Percentiles rank a stretch among this genome's conserved stretches.
These are phyloP conservation scores for Fusarium buxicola DNA, from an alignment of 2,329 filamentous ascomycete species.

Conservation along the genomic window DNA sequence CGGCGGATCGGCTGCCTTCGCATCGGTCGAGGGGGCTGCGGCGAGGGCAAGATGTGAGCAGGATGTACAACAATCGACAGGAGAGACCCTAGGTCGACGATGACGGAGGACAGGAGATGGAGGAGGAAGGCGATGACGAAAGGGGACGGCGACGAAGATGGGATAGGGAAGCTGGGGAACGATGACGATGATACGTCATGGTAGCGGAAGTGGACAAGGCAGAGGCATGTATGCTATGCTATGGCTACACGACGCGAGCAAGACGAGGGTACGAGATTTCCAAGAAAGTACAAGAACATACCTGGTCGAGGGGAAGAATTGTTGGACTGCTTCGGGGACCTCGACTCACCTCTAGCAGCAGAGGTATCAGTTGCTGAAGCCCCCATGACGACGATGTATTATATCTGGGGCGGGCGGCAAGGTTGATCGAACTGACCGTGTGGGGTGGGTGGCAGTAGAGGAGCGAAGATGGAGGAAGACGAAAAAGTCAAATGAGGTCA, in stretches of 20 bases:
- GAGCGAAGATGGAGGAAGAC: constrained; percentile 43
- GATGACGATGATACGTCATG: constrained; percentile 45
- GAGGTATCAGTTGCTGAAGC: constrained; percentile 56
- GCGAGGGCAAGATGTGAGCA: constrained; percentile 39
- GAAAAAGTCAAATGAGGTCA: constrained; percentile 56
- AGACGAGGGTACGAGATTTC: constrained; percentile 19
- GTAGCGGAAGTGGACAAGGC: constrained; percentile 14
- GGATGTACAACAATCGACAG: constrained; percentile 28
- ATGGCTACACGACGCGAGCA: constrained; percentile 17
- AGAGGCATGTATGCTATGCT: background rate
- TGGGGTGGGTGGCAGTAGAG: constrained; percentile 46
- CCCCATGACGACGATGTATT: constrained; percentile 63
- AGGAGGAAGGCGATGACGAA: constrained; percentile 38
- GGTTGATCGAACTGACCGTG: constrained; percentile 45
- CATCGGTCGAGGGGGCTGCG: constrained; percentile 58
- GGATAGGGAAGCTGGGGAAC: constrained; percentile 30
- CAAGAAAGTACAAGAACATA: constrained; percentile 46
- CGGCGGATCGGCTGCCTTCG: constrained; percentile 58
- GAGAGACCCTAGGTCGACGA: constrained; percentile 23
- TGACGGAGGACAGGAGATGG: constrained; percentile 27
- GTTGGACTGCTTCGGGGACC: constrained; percentile 61
- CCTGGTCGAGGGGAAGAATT: constrained; percentile 58
- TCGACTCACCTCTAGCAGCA: constrained; percentile 57
- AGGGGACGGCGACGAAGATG: constrained; percentile 17
- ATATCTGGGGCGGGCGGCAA: constrained; percentile 49